phyloP scores from a whole-genome alignment of 345 rosid genomes.

The Garcia nutans region DNA sequence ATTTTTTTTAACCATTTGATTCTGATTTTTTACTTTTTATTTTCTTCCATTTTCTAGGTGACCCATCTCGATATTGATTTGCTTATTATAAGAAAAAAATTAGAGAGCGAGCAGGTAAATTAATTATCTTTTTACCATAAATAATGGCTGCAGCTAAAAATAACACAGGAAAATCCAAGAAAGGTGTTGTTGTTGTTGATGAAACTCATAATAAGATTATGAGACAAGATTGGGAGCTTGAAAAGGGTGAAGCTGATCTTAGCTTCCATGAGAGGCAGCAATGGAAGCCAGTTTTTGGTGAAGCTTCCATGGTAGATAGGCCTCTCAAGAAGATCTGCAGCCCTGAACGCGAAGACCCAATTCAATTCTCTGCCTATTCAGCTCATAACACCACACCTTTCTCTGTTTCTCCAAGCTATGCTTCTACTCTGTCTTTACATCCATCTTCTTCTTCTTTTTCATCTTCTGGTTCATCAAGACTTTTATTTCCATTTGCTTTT shows the following conservation, averaged over 20 bases:
- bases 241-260: slow-evolving; percentile 33
- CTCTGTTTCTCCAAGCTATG: slow-evolving; percentile 21
- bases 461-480: slow-evolving; percentile 31
- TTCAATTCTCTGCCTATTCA: slow-evolving; percentile 26
- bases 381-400: slow-evolving; percentile 15
- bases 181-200: slow-evolving; percentile 24
- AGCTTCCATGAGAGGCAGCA: slow-evolving; percentile 35
- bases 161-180: slow-evolving; percentile 48
- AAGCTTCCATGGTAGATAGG: slow-evolving; percentile 50
- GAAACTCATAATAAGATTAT: slow-evolving; percentile 37
- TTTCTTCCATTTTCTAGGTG: slow-evolving; percentile 2
- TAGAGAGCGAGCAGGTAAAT: slow-evolving; percentile 33
- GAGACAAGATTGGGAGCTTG: slow-evolving; percentile 41
- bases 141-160: slow-evolving; percentile 48
- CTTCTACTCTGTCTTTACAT: not conserved
- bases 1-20: slow-evolving; percentile 26
- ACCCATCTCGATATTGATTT: slow-evolving; percentile 22
- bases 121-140: not conserved
- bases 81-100: not conserved
- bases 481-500: slow-evolving; percentile 53
- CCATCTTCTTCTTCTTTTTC: slow-evolving; percentile 24
- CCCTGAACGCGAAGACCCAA: slow-evolving; percentile 48
- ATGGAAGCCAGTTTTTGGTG: slow-evolving; percentile 56
- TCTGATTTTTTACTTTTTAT: slow-evolving; percentile 15
- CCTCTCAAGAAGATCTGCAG: slow-evolving; percentile 66